Conservation (phyloP, 2,329 filamentous ascomycete species). For the Aspergillus amoenus region DNA sequence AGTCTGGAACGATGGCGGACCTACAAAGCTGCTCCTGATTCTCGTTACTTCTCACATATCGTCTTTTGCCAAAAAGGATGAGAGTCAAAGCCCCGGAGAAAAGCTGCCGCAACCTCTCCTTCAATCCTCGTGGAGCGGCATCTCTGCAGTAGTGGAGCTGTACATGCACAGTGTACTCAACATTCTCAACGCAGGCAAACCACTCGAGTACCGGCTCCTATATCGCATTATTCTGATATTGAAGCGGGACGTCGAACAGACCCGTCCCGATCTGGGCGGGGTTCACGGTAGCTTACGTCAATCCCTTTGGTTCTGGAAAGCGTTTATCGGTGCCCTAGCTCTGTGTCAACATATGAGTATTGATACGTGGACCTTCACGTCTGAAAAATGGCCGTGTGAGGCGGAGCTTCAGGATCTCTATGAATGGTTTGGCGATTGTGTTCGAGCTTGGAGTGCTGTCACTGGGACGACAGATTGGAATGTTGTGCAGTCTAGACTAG, state of each 20-base stretch:
- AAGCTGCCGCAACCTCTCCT: not conserved
- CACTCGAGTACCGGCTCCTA: not conserved
- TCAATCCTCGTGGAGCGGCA: not conserved
- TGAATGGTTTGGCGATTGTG: not conserved
- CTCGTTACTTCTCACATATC: not conserved
- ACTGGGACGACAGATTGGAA: not conserved
- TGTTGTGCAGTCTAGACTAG: not conserved
- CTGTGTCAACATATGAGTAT: not conserved
- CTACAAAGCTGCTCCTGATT: not conserved
- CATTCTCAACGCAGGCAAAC: not conserved
- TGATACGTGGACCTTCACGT: not conserved
- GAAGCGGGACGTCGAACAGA: not conserved
- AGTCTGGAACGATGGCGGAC: not conserved
- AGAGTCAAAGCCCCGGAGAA: not conserved
- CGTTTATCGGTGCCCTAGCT: not conserved
- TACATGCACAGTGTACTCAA: conserved; percentile 3
- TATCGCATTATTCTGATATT: not conserved
- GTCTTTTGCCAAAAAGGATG: not conserved
- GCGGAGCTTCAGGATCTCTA: not conserved
- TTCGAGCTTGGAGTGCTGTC: not conserved
- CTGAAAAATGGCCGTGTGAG: not conserved
- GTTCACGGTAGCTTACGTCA: not conserved
- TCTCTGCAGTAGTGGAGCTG: not conserved
- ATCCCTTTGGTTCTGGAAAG: not conserved
- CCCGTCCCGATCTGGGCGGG: not conserved